Base-by-base conservation (phyloP, 345 rosid species). In the Salix suchowensis region DNA sequence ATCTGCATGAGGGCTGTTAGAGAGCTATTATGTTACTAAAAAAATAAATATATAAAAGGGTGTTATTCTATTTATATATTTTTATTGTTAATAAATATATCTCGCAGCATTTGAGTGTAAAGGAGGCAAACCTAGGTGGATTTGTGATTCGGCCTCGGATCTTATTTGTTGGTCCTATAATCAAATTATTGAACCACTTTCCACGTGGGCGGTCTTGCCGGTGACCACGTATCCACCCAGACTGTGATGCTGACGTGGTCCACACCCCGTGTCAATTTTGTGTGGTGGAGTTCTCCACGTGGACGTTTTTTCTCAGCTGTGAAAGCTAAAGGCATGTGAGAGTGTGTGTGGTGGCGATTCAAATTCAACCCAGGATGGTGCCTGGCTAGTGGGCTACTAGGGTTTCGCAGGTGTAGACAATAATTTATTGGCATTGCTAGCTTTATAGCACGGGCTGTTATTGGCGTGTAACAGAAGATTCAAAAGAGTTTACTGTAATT, bases 201-300 rank as follows among this genome's bases (percentile, higher is more conserved):
- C 76, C 75, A 84, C 86, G 87, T 80, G 79, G 77, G 37, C 0
- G 66, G 48, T 68, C 24, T 32, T 7, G 1, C 0, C 34, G 24
- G 14, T 60, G 62, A 70, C 73, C 81, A 84, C 84, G 84, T 74
- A 74, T 80, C 70, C 75, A 54, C 26, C 62, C 73, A 32, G 15
- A 0, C 74, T 74, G 66, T 67, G 69, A 65, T 74, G 80, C 80
- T 80, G 86, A 86, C 39, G 80, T 77, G 84, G 84, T 70, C 85
- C 86, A 82, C 50, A 40, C 73, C 70, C 12, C 30, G 61, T 3
- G 65, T 66, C 62, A 16, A 16, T 42, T 61, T 30, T 37, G 78
- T 28, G 58, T 50, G 52, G 62, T 50, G 21, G 37, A 44, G 64
- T 23, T 26, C 23, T 67, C 77, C 68, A 67, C 65, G 64, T 72